Percentiles rank a stretch among this genome's conserved stretches.
Conservation (phyloP, 345 rosid genomes). For the Gossypioides kirkii region DNA sequence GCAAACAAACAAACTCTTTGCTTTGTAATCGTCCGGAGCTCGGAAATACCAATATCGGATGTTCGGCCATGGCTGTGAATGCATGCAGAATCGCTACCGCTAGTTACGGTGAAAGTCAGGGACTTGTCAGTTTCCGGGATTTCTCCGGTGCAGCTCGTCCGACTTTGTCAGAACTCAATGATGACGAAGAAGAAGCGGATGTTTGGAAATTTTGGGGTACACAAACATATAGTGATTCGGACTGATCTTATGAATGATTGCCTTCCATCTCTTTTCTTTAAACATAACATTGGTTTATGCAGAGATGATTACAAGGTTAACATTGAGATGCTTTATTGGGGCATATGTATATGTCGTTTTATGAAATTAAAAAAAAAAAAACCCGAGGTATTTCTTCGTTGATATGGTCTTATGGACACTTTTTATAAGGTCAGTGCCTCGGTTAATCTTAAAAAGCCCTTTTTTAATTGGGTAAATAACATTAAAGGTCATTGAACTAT, state of each 20-base stretch:
- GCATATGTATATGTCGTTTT: too few relatives aligned
- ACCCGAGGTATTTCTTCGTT: too few relatives aligned
- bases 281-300: too few relatives aligned
- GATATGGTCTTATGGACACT: too few relatives aligned
- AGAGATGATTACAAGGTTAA: too few relatives aligned
- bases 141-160: slow-evolving; percentile 37
- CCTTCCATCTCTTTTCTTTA: not conserved
- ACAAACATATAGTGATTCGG: slow-evolving; percentile 22
- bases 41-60: slow-evolving; percentile 18
- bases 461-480: too few relatives aligned
- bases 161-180: not conserved
- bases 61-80: slow-evolving; percentile 50
- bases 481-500: too few relatives aligned
- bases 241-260: slow-evolving; percentile 10
- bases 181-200: slow-evolving; percentile 1
- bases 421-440: too few relatives aligned
- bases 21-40: slow-evolving; percentile 22
- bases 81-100: slow-evolving; percentile 37
- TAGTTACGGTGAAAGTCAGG: slow-evolving; percentile 16
- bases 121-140: slow-evolving; percentile 30
- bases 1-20: slow-evolving; percentile 38
- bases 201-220: slow-evolving; percentile 51
- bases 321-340: too few relatives aligned
- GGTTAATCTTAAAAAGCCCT: too few relatives aligned
- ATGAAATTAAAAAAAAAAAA: too few relatives aligned